phyloP scores from a whole-genome alignment of 371 early-diverging fungal genomes.

The Batkoa obscura region DNA sequence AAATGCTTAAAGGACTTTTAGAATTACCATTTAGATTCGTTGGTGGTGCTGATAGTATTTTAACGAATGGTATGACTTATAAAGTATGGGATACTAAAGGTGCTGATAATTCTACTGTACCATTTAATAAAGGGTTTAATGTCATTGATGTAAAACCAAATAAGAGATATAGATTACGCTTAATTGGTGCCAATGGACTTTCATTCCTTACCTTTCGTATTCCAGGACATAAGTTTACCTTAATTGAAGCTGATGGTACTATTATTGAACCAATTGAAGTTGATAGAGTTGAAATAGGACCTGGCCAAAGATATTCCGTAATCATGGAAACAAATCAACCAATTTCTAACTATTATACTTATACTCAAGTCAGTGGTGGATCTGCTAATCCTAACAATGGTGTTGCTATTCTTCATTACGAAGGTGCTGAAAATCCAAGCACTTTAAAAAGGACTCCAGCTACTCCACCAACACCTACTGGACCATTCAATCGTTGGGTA shows the following conservation, averaged over 20 bases:
- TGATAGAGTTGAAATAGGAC: conserved; percentile 13
- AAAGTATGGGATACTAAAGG: conserved; percentile 5
- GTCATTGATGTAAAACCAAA: neutral
- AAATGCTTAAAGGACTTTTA: neutral
- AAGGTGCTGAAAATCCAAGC: conserved; percentile 8
- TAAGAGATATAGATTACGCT: neutral
- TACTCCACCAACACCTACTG: neutral
- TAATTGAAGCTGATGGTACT: conserved; percentile 22
- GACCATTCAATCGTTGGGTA: neutral
- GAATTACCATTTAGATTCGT: neutral
- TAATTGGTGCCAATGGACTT: neutral
- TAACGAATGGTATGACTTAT: conserved; percentile 15
- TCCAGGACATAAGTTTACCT: conserved; percentile 14
- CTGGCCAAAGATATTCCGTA: conserved; percentile 20
- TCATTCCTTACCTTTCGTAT: conserved; percentile 13
- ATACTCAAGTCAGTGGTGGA: conserved; percentile 10
- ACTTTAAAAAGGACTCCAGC: neutral
- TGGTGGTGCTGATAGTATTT: conserved; percentile 13
- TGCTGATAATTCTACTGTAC: neutral
- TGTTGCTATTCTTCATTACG: conserved; percentile 14
- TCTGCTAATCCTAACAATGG: conserved; percentile 10
- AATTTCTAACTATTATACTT: conserved; percentile 14
- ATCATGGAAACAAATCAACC: conserved; percentile 16
- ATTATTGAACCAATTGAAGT: conserved; percentile 13
- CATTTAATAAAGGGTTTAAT: neutral